A percentile compares a stretch with the other conserved stretches of the same genome.
These are phyloP conservation scores for Fragilariopsis cylindrus DNA, from an alignment of 108 stramenopile genomes.

Conservation along the genomic window DNA sequence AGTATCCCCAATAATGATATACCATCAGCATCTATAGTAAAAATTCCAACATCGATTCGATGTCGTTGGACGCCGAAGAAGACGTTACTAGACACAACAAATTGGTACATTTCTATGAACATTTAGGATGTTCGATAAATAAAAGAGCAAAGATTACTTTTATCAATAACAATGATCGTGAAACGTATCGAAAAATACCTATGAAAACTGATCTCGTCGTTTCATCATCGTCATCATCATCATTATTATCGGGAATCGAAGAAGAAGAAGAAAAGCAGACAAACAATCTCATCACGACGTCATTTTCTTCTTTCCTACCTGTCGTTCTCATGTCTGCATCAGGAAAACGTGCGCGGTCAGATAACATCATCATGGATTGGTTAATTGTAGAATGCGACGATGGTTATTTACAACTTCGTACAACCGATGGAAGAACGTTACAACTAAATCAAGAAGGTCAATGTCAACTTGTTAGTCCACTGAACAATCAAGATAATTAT, in stretches of 20 bases:
- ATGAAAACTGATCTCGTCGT: constrained; percentile 48
- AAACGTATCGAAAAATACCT: constrained; percentile 63
- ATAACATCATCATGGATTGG: background rate
- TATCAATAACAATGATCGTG: constrained; percentile 67
- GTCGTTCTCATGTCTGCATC: background rate
- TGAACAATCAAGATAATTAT: background rate
- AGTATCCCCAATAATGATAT: background rate
- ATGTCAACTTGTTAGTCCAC: background rate
- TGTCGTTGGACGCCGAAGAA: constrained; percentile 68
- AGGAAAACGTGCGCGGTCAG: background rate
- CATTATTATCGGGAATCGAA: too few relatives aligned
- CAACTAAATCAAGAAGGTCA: background rate
- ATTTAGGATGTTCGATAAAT: constrained; percentile 51
- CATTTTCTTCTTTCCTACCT: constrained; percentile 14
- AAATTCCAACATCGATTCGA: constrained; percentile 9
- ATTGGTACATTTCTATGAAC: constrained; percentile 58
- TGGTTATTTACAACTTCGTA: constrained; percentile 6
- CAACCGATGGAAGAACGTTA: constrained; percentile 6
- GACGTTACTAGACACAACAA: constrained; percentile 58
- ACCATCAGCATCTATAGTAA: background rate
- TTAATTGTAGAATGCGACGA: constrained; percentile 10
- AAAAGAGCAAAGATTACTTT: constrained; percentile 49
- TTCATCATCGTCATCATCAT: too few relatives aligned
- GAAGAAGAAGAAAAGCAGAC: background rate
- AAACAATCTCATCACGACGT: background rate